Base-by-base conservation (phyloP, 164 flowering plant genomes). In the Euptelea pleiosperma region DNA sequence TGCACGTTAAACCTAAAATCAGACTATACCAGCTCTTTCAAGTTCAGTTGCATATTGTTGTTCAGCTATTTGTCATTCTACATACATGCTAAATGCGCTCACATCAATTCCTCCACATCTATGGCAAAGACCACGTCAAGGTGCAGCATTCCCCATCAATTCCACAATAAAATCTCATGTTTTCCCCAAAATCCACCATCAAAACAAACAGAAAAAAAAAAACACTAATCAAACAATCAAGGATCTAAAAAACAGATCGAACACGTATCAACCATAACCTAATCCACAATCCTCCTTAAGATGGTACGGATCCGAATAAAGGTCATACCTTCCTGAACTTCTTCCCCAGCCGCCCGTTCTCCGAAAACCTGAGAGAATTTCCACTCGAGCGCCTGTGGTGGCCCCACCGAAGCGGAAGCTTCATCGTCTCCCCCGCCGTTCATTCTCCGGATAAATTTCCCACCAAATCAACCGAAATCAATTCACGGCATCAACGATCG, bases 341-440 rank as follows among this genome's bases (percentile, higher is more conserved):
- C 91, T 58, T 86, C 96, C 3, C 93, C 93, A 14, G 85, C 93
- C 48, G 87, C 44, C 6, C 96, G 69, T 51, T 89, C 96, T 1
- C 96, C 96, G 41, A 89, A 86, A 3, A 89, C 96, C 78, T 89
- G 96, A 33, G 96, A 78, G 73, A 89, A 89, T 60, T 84, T 86
- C 96, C 96, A 89, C 55, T 86, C 93, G 11, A 86, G 82, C 48
- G 84, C 67, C 62, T 64, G 70, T 48, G 76, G 64, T 60, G 82
- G 65, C 47, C 64, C 75, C 19, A 19, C 67, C 55, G 69, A 53
- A 42, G 67, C 43, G 44, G 60, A 70, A 12, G 29, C 70, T 11
- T 34, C 82, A 18, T 44, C 72, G 16, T 58, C 72, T 49, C 69
- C 77, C 37, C 74, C 80, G 57, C 75, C 82, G 72, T 71, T 75